Evolutionary conservation across 495 filamentous ascomycete species (phyloP), one percentile per base, ranked within the genome.

Genomic region (Penicillium lividum): DNA sequence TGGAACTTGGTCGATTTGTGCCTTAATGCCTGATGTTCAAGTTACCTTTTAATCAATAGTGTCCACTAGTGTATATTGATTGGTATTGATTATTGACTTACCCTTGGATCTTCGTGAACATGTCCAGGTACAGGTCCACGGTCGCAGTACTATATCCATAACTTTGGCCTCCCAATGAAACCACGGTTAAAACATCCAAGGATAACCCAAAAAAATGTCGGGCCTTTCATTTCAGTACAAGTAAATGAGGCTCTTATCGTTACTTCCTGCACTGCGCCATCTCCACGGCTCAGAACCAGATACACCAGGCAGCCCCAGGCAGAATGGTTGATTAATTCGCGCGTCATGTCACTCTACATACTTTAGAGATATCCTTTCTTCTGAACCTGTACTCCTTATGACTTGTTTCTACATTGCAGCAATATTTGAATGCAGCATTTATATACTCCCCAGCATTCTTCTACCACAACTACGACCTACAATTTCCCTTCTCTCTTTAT

Each of bases 1-100:
- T 76, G 73, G 75, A 77, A 77, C 54, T 69, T 63, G 58, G 68
- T 75, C 68, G 73, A 70, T 68, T 25, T 30, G 29, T 44, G 61
- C 63, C 57, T 64, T 47, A 31, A n/a, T 70, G 69, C 68, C 71
- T 73, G 34, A 38, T 40, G 1, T 40, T 4, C 38, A 7, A 10
- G 31, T 33, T 1, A 33, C 9, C 9, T 33, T 33, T 33, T 10
- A 15, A 38, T 38, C 34, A 38, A 38, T 15, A 38, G 8, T 40
- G 38, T n/a, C 38, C 38, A 40, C 15, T 40, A 40, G 33, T 33
- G 2, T 7, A 6, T 10, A 10, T 7, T 33, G 31, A 33, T 33
- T 33, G 3, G 31, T 7, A 7, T 33, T 33, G 22, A 22, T 22
- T 33, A 33, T 33, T 33, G 30, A 33, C 6, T 33, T 33, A 33